Evolutionary conservation across 2,329 filamentous ascomycete genomes (phyloP), one percentile per base, ranked within the genome.

Genomic region (Tolypocladium album): DNA sequence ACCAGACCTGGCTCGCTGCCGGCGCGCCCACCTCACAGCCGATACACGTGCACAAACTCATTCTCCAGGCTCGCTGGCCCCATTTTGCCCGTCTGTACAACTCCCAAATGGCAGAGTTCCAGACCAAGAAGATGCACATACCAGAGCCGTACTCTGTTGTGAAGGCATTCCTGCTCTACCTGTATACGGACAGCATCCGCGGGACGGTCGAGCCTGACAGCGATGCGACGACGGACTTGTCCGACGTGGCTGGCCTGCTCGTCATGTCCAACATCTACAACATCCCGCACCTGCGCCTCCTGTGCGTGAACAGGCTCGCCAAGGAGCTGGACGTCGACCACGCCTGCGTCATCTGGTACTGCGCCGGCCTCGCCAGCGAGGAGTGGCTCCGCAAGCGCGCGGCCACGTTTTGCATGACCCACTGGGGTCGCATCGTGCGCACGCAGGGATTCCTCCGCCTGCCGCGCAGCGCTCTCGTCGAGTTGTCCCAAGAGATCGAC

Each of bases 181-280:
- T 99, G 1, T 99, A 99, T 74, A 97, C 94, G 0, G 94, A 99
- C 73, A 93, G 88, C 66, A 97, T 99, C 65, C 79, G 85, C 64
- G 75, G 78, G 50, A 73, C 75, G 6, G 71, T 73, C 1, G 77
- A 80, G 34, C 73, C 76, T n/a, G 76, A 79, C 55, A 78, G 91
- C 55, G 85, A 86, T 61, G 89, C 92, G 42, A 90, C 94, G 76
- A 83, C 84, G 0, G 82, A 88, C 56, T 83, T 97, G 24, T 85
- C 87, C 38, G 92, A 97, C 66, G 92, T 97, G 17, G 93, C 94
- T 0, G 93, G 94, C 11, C 85, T 99, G 73, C 82, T 99, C 3
- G 93, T 99, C 64, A 95, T 99, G 90, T 92, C 92, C 52, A 97
- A 97, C 72, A 90, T 97, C 55, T 99, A 99, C 76, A 93, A 97